phyloP scores from a whole-genome alignment of 23 red algal genomes.

The Gracilaria domingensis region DNA sequence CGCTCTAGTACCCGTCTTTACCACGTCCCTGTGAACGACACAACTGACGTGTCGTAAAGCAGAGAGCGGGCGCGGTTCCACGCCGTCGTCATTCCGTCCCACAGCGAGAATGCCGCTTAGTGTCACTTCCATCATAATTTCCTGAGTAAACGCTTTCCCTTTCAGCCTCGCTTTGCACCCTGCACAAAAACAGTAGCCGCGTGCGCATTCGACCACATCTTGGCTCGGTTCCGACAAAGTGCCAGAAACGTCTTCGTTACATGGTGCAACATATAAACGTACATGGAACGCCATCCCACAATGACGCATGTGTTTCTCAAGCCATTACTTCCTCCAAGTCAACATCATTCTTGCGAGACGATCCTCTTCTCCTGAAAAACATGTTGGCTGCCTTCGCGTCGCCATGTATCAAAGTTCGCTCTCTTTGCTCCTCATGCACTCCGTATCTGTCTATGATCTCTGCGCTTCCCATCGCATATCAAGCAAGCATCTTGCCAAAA shows the following conservation, averaged over 20 bases:
- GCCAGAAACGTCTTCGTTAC: not conserved
- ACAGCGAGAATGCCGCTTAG: too few relatives aligned
- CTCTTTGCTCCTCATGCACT: too few relatives aligned
- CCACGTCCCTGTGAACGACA: slow-evolving; percentile 30
- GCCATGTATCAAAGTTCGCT: slow-evolving; percentile 62
- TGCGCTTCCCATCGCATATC: too few relatives aligned
- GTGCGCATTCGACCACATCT: slow-evolving; percentile 6
- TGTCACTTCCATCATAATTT: not conserved
- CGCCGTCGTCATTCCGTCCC: too few relatives aligned
- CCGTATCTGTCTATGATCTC: too few relatives aligned
- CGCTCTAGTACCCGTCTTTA: slow-evolving; percentile 40
- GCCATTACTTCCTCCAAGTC: slow-evolving; percentile 37
- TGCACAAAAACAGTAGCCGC: slow-evolving; percentile 32
- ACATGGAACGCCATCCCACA: slow-evolving; percentile 47
- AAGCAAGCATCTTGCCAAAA: too few relatives aligned
- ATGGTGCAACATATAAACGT: slow-evolving; percentile 33
- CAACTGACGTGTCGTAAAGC: slow-evolving; percentile 58
- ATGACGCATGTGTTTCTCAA: slow-evolving; percentile 21
- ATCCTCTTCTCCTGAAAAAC: slow-evolving; percentile 34
- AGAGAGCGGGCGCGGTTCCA: slow-evolving; percentile 39
- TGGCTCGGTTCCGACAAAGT: not conserved
- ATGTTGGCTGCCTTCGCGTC: slow-evolving; percentile 78
- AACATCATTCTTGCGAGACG: not conserved
- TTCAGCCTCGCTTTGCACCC: slow-evolving; percentile 22
- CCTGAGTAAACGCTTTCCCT: slow-evolving; percentile 1